phyloP scores from a whole-genome alignment of 768 basidiomycete genomes.

The Tremella fuciformis region DNA sequence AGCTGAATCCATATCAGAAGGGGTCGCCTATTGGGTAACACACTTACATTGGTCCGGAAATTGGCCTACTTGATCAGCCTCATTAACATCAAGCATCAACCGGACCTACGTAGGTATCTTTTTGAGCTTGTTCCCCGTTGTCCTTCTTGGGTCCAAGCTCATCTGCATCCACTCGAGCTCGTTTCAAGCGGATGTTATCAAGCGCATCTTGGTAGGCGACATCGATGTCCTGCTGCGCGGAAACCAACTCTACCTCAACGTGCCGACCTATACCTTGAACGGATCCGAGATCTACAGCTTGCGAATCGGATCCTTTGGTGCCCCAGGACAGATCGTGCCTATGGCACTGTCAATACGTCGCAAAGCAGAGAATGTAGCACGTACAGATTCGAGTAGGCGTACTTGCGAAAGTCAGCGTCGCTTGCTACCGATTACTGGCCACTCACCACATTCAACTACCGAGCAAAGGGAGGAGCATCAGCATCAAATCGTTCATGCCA shows the following conservation, averaged over 20 bases:
- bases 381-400: slow-evolving; percentile 49
- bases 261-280: slow-evolving; percentile 70
- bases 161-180: slow-evolving; percentile 33
- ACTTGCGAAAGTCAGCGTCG: slow-evolving; percentile 27
- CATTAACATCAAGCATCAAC: neutral
- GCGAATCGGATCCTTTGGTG: slow-evolving; percentile 79
- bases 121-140: slow-evolving; percentile 48
- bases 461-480: slow-evolving; percentile 3
- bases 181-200: slow-evolving; percentile 62
- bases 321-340: slow-evolving; percentile 60
- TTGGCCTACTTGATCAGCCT: slow-evolving; percentile 49
- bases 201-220: slow-evolving; percentile 80
- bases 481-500: slow-evolving; percentile 72
- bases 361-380: slow-evolving; percentile 5
- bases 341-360: neutral
- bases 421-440: neutral
- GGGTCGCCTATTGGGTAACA: neutral
- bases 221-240: slow-evolving; percentile 76
- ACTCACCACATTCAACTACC: slow-evolving; percentile 39
- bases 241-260: slow-evolving; percentile 82
- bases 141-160: slow-evolving; percentile 22
- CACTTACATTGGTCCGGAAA: slow-evolving; percentile 45
- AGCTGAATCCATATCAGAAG: slow-evolving; percentile 27
- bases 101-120: slow-evolving; percentile 48
- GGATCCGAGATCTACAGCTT: slow-evolving; percentile 73